Conservation (phyloP, 495 filamentous ascomycete species). For the Neurospora sp. region DNA sequence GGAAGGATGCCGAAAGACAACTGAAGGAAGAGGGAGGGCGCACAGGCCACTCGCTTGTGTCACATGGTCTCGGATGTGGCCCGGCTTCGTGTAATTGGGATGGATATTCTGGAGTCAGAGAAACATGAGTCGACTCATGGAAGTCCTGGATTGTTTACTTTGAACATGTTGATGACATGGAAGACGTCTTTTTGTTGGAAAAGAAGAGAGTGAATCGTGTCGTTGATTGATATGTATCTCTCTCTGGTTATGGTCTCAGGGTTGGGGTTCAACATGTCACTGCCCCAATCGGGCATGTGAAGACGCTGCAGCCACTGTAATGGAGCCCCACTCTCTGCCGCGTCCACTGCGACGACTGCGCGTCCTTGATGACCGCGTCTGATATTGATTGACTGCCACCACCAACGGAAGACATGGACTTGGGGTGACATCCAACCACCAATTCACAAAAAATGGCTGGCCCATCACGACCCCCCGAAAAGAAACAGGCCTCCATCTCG, state of each 20-base stretch:
- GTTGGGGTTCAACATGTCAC: background rate
- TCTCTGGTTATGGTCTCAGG: no score
- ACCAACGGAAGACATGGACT: background rate
- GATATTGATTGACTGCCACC: background rate
- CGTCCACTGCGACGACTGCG: background rate
- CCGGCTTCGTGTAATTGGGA: background rate
- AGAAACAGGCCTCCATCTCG: slow-evolving; percentile 74
- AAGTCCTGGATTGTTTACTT: background rate
- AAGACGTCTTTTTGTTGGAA: background rate
- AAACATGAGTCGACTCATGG: background rate
- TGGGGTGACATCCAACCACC: slow-evolving; percentile 14
- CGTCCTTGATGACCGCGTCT: background rate
- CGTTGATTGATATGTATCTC: no score
- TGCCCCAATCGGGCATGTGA: background rate
- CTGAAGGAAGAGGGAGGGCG: background rate
- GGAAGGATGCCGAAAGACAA: background rate
- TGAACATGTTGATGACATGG: background rate
- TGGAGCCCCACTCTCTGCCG: background rate
- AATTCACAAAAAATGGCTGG: slow-evolving; percentile 24
- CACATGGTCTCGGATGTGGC: background rate
- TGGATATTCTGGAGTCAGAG: background rate
- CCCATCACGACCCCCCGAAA: slow-evolving; percentile 26
- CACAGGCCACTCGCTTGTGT: background rate
- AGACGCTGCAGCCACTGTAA: background rate
- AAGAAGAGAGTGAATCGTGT: background rate